Conservation (phyloP, 495 filamentous ascomycete genomes). For the Penicilliopsis zonata region DNA sequence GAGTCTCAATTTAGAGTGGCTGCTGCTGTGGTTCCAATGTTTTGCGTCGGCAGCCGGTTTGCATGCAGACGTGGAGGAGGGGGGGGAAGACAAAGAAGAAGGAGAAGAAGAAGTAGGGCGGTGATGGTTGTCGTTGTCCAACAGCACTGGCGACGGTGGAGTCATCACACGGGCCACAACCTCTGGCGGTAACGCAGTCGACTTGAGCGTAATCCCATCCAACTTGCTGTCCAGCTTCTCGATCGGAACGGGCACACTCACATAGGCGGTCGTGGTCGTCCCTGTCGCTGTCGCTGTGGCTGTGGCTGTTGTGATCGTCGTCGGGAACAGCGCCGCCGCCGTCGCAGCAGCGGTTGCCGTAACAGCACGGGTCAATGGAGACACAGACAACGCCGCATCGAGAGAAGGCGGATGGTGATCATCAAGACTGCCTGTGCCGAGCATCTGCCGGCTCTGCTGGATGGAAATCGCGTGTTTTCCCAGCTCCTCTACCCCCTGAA, state of each 20-base stretch:
- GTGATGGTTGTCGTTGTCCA: no score
- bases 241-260: constrained; percentile 29
- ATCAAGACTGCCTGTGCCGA: constrained; percentile 1
- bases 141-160: constrained; percentile 26
- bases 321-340: constrained; percentile 32
- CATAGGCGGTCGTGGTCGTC: constrained; percentile 9
- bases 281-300: no score
- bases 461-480: constrained; percentile 10
- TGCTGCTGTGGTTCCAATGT: constrained; percentile 17
- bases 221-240: constrained; percentile 36
- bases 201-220: constrained; percentile 37
- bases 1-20: constrained; percentile 28
- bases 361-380: constrained; percentile 18
- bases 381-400: constrained; percentile 33
- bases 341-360: constrained; percentile 11
- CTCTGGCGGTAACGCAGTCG: constrained; percentile 29
- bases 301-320: no score
- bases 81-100: no score
- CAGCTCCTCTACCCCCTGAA: constrained; percentile 19
- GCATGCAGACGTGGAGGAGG: constrained; percentile 8
- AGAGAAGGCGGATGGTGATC: constrained; percentile 18
- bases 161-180: constrained; percentile 34
- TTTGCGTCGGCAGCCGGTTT: constrained; percentile 4
- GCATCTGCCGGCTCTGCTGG: constrained; percentile 16
- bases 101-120: no score